These are phyloP conservation scores for Xylaria hypoxylon DNA, from an alignment of 2,329 filamentous ascomycete genomes.

Conservation along the genomic window DNA sequence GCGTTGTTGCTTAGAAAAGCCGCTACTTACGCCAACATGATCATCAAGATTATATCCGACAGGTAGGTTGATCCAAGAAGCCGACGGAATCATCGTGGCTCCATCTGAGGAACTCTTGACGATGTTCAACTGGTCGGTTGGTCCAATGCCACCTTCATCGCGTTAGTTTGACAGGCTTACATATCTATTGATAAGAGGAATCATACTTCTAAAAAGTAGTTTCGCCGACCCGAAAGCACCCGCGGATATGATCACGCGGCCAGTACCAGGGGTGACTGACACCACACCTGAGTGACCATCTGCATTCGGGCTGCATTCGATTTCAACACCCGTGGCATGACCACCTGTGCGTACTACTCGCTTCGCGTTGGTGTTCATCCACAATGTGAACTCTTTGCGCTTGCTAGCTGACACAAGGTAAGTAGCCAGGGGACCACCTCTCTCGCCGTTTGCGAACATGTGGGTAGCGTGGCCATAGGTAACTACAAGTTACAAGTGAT, in stretches of 20 bases:
- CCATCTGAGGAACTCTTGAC: conserved; percentile 64
- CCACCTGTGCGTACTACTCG: conserved; percentile 72
- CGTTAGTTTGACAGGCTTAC: conserved; percentile 22
- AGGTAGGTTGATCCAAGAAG: conserved; percentile 68
- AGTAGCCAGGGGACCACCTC: conserved; percentile 75
- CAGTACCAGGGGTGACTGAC: conserved; percentile 67
- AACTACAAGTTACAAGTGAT: conserved; percentile 9
- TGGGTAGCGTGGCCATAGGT: conserved; percentile 73
- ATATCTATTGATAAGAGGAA: not conserved
- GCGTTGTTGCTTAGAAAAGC: not conserved
- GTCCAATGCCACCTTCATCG: conserved; percentile 69
- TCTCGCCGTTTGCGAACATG: conserved; percentile 74
- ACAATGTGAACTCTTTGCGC: conserved; percentile 74
- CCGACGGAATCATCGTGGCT: conserved; percentile 59
- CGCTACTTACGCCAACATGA: conserved; percentile 57
- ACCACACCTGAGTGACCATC: conserved; percentile 70
- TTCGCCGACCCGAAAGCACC: conserved; percentile 77
- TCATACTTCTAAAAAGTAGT: conserved; percentile 70
- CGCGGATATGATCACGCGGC: conserved; percentile 75
- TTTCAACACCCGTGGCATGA: conserved; percentile 73
- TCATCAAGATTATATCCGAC: conserved; percentile 71
- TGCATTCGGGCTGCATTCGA: conserved; percentile 62
- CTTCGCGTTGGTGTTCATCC: conserved; percentile 73
- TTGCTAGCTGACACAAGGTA: conserved; percentile 72
- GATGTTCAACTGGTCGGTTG: conserved; percentile 67